These are phyloP conservation scores for Coccomyxa subellipsoidea DNA, from an alignment of 163 green algal genomes.

Conservation along the genomic window DNA sequence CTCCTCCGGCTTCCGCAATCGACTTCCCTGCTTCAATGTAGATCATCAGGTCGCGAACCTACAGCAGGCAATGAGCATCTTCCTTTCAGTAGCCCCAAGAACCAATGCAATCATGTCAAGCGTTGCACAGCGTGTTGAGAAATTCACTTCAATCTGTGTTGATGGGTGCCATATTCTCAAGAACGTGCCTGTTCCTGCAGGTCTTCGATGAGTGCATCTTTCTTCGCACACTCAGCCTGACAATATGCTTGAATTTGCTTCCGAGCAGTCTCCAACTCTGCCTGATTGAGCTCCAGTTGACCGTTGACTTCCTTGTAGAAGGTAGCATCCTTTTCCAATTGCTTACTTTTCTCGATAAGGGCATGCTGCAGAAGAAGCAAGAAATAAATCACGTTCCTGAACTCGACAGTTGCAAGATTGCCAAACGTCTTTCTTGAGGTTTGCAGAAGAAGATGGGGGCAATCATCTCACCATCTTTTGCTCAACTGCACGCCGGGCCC, in stretches of 20 bases:
- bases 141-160: too few relatives aligned
- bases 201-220: background rate
- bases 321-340: background rate
- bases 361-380: background rate
- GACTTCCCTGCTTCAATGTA: conserved; percentile 1
- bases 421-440: background rate
- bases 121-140: too few relatives aligned
- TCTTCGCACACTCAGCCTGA: background rate
- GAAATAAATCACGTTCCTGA: background rate
- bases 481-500: background rate
- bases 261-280: background rate
- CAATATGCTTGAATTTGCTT: background rate
- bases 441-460: too few relatives aligned
- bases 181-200: background rate
- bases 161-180: too few relatives aligned
- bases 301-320: conserved; percentile 1
- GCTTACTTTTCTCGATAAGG: background rate
- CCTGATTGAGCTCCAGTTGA: background rate
- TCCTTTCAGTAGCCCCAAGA: background rate
- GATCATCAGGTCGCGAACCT: conserved; percentile 4
- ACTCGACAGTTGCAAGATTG: background rate
- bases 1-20: background rate
- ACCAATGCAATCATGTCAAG: too few relatives aligned
- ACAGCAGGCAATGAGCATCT: too few relatives aligned
- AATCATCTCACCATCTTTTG: conserved; percentile 8